Percentiles rank a stretch among this genome's conserved stretches.
phyloP scores from a whole-genome alignment of 202 grass and related monocot genomes.

The Hordeum pubiflorum region DNA sequence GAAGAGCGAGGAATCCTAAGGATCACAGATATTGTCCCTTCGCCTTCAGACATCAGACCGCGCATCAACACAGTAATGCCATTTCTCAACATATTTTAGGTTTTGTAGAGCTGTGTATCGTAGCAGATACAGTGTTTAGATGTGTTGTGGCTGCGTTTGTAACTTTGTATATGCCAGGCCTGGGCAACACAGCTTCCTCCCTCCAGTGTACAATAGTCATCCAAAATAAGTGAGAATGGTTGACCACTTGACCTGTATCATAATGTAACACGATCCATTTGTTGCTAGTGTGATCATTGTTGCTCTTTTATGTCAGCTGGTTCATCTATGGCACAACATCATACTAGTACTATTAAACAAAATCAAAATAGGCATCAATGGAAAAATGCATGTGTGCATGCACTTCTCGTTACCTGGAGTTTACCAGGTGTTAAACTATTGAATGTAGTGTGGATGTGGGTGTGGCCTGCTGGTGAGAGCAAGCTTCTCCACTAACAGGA shows the following conservation, averaged over 20 bases:
- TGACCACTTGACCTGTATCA: neutral
- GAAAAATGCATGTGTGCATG: no score
- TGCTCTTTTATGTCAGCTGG: neutral
- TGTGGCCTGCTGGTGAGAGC: no score
- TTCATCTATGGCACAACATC: neutral
- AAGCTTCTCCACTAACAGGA: no score
- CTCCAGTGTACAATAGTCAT: neutral
- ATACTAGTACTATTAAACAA: no score
- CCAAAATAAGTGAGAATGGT: neutral
- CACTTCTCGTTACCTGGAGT: no score
- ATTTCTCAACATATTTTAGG: neutral
- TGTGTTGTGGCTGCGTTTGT: neutral
- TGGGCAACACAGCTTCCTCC: neutral
- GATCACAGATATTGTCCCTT: neutral
- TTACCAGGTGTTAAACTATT: no score
- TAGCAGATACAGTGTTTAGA: neutral
- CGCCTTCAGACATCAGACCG: neutral
- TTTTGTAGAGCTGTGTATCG: neutral
- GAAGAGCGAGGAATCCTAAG: conserved; percentile 51
- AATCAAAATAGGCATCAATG: no score
- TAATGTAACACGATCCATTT: neutral
- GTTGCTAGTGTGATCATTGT: neutral
- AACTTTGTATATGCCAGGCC: neutral
- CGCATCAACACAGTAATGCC: neutral
- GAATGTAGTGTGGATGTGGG: no score